Evolutionary conservation across 805 yeast genomes (phyloP).

Genomic region (Cephaloascus albidus): DNA sequence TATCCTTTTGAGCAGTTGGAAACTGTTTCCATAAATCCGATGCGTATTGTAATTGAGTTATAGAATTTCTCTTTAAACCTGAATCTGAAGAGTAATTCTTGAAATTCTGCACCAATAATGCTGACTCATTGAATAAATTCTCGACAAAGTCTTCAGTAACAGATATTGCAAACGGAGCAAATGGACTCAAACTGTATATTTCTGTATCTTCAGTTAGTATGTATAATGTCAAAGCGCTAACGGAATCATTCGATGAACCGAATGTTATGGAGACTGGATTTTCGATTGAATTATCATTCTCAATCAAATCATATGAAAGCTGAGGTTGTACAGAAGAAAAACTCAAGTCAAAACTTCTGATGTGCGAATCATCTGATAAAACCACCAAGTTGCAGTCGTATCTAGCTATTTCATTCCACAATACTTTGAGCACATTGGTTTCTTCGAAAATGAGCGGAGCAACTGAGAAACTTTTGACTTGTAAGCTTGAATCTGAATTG

Average conservation of each 20-base stretch:
- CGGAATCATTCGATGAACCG: conserved; percentile 24
- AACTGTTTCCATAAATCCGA: conserved; percentile 19
- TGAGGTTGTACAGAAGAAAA: conserved; percentile 14
- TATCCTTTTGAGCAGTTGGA: conserved; percentile 1
- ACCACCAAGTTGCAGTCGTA: conserved; percentile 33
- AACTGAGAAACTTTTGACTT: conserved; percentile 10
- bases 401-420: conserved; percentile 36
- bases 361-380: conserved; percentile 19
- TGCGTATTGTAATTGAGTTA: conserved; percentile 26
- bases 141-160: conserved; percentile 21
- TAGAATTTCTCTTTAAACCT: conserved; percentile 5
- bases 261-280: conserved; percentile 18
- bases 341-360: conserved; percentile 26
- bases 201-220: conserved; percentile 37
- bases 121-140: conserved; percentile 20
- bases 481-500: background rate
- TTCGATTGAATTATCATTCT: conserved; percentile 7
- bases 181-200: conserved; percentile 55
- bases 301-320: conserved; percentile 8
- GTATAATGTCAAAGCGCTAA: background rate
- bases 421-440: conserved; percentile 21
- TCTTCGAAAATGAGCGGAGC: conserved; percentile 15
- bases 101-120: conserved; percentile 12
- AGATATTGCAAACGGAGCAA: conserved; percentile 37
- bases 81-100: conserved; percentile 8